Evolutionary conservation across 169 alveolate genomes (phyloP).

Genomic region (Cyclospora cayetanensis): DNA sequence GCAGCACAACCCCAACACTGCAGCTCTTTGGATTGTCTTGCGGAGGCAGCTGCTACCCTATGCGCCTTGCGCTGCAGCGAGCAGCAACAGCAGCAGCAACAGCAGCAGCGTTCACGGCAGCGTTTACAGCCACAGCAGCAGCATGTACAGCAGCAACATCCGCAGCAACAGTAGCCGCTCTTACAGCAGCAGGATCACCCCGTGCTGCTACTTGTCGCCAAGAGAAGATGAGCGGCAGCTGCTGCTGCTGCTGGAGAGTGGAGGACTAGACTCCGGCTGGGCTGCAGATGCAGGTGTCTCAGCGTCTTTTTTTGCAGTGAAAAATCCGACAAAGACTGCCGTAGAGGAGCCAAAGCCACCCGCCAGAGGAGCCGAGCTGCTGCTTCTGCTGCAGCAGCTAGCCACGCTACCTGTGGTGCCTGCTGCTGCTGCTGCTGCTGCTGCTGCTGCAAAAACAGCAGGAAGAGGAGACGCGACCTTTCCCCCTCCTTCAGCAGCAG

Average conservation of each 20-base stretch:
- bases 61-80: background rate
- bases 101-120: background rate
- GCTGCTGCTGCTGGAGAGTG: constrained; percentile 17
- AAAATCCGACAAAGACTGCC: too few species aligned
- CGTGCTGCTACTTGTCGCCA: background rate
- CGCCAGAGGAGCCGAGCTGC: too few species aligned
- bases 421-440: constrained; percentile 34
- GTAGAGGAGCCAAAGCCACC: too few species aligned
- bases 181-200: background rate
- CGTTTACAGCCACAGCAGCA: background rate
- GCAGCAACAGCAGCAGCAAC: constrained; percentile 11
- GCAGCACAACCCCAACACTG: background rate
- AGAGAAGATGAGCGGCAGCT: background rate
- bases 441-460: too few species aligned
- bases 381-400: constrained; percentile 18
- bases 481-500: background rate
- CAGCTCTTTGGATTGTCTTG: background rate
- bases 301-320: too few species aligned
- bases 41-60: background rate
- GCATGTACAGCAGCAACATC: background rate
- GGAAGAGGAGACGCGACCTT: too few species aligned
- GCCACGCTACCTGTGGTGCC: background rate
- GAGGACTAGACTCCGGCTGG: background rate
- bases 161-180: background rate
- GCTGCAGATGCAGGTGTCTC: background rate